phyloP scores from a whole-genome alignment of 371 early-diverging fungal genomes.

The Rhizomucor pusillus region DNA sequence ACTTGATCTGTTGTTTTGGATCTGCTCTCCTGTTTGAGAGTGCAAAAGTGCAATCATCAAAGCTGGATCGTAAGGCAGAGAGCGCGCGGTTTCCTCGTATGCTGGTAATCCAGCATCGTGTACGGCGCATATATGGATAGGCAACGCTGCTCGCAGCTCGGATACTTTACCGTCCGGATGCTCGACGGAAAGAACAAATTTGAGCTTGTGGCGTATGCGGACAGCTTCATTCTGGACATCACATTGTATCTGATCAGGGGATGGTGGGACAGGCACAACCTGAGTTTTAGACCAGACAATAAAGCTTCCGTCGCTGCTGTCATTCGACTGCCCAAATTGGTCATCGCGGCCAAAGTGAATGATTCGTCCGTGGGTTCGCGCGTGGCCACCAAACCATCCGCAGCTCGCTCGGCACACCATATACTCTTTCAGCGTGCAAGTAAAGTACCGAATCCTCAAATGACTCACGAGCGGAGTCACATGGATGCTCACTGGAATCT shows the following conservation, averaged over 20 bases:
- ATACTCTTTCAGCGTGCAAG: constrained; percentile 41
- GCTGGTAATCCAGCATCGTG: constrained; percentile 26
- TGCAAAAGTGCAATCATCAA: constrained; percentile 21
- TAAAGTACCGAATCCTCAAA: constrained; percentile 26
- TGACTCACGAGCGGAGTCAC: constrained; percentile 29
- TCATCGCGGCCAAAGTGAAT: constrained; percentile 24
- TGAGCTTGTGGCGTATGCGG: constrained; percentile 42
- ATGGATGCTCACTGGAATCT: constrained; percentile 32
- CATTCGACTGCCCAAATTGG: constrained; percentile 16
- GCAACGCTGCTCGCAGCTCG: constrained; percentile 32
- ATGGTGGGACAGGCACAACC: constrained; percentile 21
- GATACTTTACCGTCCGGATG: constrained; percentile 38
- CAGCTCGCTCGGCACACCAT: constrained; percentile 29
- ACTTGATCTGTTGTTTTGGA: not conserved
- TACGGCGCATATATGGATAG: constrained; percentile 24
- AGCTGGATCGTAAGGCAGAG: constrained; percentile 38
- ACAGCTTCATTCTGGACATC: constrained; percentile 38
- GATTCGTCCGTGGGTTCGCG: constrained; percentile 33
- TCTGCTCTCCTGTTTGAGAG: not conserved
- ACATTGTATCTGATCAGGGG: constrained; percentile 27
- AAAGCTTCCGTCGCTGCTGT: constrained; percentile 7
- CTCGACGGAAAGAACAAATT: constrained; percentile 32
- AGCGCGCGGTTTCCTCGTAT: constrained; percentile 32
- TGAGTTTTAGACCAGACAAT: constrained; percentile 30
- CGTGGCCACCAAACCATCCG: constrained; percentile 27